phyloP scores from a whole-genome alignment of 345 rosid species.

The Excoecaria agallocha region DNA sequence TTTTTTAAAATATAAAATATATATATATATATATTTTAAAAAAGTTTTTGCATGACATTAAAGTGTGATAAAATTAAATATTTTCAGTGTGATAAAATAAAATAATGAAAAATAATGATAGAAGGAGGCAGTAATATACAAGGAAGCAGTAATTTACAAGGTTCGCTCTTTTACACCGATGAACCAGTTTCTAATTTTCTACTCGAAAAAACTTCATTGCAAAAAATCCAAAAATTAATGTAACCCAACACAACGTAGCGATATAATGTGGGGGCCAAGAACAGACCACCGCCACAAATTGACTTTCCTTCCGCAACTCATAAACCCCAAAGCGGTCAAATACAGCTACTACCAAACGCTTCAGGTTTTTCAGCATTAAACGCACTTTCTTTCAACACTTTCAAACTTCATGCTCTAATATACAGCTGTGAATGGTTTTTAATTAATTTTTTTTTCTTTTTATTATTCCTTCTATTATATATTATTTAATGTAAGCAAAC shows the following conservation, averaged over 20 bases:
- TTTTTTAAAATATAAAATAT: no score
- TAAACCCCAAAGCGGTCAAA: constrained; percentile 14
- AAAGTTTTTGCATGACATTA: no score
- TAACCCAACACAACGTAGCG: not conserved
- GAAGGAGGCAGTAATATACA: no score
- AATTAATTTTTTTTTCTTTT: not conserved
- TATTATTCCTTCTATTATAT: not conserved
- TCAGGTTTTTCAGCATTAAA: constrained; percentile 7
- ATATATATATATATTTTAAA: no score
- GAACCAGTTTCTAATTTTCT: no score
- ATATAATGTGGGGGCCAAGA: not conserved
- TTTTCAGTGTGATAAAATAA: no score
- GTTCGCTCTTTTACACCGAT: no score
- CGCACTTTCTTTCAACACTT: constrained; percentile 43
- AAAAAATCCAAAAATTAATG: no score
- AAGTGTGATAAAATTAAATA: no score
- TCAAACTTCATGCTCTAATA: constrained; percentile 33
- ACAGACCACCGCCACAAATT: constrained; percentile 15
- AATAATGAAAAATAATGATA: no score
- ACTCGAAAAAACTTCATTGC: no score
- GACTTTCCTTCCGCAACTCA: constrained; percentile 23
- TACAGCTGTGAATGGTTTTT: constrained; percentile 25
- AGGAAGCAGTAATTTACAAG: no score
- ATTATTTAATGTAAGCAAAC: not conserved
- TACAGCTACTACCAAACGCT: not conserved